A percentile compares a stretch with the other conserved stretches of the same genome.
These are phyloP conservation scores for Neofusicoccum sp. DNA, from an alignment of 2,329 filamentous ascomycete species.

Conservation along the genomic window DNA sequence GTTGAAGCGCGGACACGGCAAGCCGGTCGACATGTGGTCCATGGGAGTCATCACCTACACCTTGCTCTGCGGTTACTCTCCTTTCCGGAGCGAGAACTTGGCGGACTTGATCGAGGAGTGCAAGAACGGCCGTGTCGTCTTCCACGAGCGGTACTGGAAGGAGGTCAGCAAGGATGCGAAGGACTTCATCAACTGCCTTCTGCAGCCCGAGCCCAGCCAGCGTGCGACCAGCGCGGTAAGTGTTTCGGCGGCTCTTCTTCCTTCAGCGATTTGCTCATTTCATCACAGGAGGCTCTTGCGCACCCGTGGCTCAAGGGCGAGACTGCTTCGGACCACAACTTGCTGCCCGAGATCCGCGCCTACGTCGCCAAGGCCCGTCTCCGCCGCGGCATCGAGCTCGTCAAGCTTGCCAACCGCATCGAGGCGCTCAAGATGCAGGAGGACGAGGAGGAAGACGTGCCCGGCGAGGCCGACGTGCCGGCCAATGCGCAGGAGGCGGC, in stretches of 20 bases:
- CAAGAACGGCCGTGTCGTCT: constrained; percentile 76
- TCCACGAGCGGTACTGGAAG: constrained; percentile 98
- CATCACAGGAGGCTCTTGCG: constrained; percentile 65
- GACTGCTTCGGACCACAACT: constrained; percentile 90
- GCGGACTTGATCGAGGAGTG: constrained; percentile 94
- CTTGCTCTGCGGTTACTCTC: constrained; percentile 94
- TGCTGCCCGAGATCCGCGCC: constrained; percentile 93
- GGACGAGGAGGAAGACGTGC: constrained; percentile 73
- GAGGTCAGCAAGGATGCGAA: constrained; percentile 95
- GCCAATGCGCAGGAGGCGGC: constrained; percentile 61
- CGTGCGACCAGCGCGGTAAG: constrained; percentile 75
- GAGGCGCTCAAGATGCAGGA: constrained; percentile 91
- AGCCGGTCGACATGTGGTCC: constrained; percentile 99
- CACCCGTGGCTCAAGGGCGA: constrained; percentile 90
- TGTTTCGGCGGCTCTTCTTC: neutral
- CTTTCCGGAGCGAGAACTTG: constrained; percentile 92
- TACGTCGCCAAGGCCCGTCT: constrained; percentile 91
- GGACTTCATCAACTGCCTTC: constrained; percentile 80
- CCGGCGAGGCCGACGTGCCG: constrained; percentile 59
- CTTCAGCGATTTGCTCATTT: neutral
- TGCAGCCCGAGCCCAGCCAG: constrained; percentile 74
- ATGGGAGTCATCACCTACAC: constrained; percentile 99
- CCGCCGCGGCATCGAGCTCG: constrained; percentile 88
- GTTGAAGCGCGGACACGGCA: constrained; percentile 95
- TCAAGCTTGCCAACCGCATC: constrained; percentile 95